These are phyloP conservation scores for Prunus mume DNA, from an alignment of 306 rosid species.

Conservation along the genomic window DNA sequence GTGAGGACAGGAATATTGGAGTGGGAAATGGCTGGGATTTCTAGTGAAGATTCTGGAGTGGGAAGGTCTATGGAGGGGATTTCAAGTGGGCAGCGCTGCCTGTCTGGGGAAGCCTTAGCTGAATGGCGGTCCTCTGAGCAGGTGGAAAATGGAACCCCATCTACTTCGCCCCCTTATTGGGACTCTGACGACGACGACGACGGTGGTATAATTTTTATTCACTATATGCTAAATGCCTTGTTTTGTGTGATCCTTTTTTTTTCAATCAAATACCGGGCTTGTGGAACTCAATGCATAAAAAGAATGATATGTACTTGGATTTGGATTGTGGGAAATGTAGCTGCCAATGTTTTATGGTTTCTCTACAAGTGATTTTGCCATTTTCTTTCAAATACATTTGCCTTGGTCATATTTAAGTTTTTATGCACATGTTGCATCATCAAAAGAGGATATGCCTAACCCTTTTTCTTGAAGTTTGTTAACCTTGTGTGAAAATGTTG, in stretches of 20 bases:
- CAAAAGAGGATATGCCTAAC: neutral
- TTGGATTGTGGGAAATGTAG: neutral
- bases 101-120: constrained; percentile 84
- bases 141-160: constrained; percentile 92
- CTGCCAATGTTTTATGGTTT: neutral
- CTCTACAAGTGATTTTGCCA: neutral
- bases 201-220: constrained; percentile 46
- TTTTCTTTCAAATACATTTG: neutral
- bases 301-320: neutral
- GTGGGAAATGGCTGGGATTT: constrained; percentile 78
- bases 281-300: neutral
- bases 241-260: neutral
- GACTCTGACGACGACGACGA: constrained; percentile 90
- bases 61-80: constrained; percentile 69
- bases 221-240: neutral
- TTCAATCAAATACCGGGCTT: neutral
- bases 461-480: neutral
- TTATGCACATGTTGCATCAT: neutral
- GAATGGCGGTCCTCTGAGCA: constrained; percentile 99
- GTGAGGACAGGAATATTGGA: constrained; percentile 37
- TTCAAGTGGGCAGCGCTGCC: constrained; percentile 75
- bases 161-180: constrained; percentile 97
- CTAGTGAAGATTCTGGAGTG: constrained; percentile 72
- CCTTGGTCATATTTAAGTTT: neutral
- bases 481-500: neutral